Base-by-base conservation (phyloP, 2,329 filamentous ascomycete genomes). In the Pestalotiopsis sp. region DNA sequence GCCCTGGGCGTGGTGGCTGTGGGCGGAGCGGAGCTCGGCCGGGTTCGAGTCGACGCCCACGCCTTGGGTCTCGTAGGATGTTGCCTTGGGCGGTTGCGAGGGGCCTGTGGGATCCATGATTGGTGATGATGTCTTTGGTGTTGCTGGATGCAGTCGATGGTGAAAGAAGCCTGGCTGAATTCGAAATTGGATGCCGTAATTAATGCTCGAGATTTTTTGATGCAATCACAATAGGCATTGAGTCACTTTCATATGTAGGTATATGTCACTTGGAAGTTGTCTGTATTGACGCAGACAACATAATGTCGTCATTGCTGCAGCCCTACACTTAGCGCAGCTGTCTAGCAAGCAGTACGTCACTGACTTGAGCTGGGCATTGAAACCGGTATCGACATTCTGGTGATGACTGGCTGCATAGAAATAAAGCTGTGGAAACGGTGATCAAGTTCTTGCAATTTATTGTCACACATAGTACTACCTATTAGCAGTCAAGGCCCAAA, bases 21-120 rank as follows among this genome's bases (percentile, higher is more conserved):
- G 70, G 7, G 70, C 60, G 17, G 68, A 72, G 31, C 59, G 68
- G 62, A 74, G 68, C 67, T 79, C 77, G 0, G 66, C 68, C 1
- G 75, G 74, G 64, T 71, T 78, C 1, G 70, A 70, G n/a, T 74
- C 74, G 1, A 70, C 72, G 1, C 73, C 70, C 66, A 78, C 78
- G 45, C 72, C 73, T 67, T 73, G 68, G 5, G 71, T 71, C 49
- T 73, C 64, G 71, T 79, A 79, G 36, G 73, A 75, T 0, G 73
- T 68, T 49, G 68, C 67, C 12, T 67, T 67, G 3, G 77, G 72
- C 3, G 77, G 77, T 23, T 78, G 77, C 3, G 74, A 61, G 39
- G 70, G 71, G 61, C 71, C 72, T 20, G 75, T 75, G 45, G 76
- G 73, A 23, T 77, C 72, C 77, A 78, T 77, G 13, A 31, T 71